These are phyloP conservation scores for Saposhnikovia divaricata DNA, from an alignment of 129 eudicot genomes.

Conservation along the genomic window DNA sequence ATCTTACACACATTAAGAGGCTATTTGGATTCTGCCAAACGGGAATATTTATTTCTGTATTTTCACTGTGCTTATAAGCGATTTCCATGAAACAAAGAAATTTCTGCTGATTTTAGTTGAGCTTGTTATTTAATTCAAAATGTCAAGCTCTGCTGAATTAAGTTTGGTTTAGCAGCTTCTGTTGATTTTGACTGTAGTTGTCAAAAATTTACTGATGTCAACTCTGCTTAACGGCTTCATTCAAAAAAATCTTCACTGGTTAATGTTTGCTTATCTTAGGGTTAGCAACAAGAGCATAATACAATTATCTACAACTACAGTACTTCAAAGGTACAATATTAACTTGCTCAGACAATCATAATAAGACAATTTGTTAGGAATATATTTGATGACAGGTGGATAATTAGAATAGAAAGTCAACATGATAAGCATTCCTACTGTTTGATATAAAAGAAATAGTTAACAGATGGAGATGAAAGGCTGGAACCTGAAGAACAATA, in stretches of 20 bases:
- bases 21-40: background rate
- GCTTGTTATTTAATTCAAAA: background rate
- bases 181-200: background rate
- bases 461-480: slow-evolving; percentile 1
- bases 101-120: background rate
- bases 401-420: background rate
- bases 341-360: background rate
- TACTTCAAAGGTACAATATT: background rate
- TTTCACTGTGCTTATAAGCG: background rate
- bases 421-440: background rate
- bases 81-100: background rate
- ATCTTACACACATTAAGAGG: background rate
- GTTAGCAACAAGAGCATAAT: background rate
- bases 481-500: slow-evolving; percentile 77
- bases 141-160: background rate
- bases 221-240: background rate
- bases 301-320: background rate
- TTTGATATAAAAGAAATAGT: background rate
- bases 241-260: background rate
- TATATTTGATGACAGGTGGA: background rate
- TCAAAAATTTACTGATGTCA: background rate
- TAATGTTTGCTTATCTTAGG: background rate
- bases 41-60: background rate
- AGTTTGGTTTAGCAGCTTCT: background rate
- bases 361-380: background rate